Evolutionary conservation across 2,329 filamentous ascomycete genomes (phyloP), one percentile per base, ranked within the genome.

Genomic region (Phoma sp.): DNA sequence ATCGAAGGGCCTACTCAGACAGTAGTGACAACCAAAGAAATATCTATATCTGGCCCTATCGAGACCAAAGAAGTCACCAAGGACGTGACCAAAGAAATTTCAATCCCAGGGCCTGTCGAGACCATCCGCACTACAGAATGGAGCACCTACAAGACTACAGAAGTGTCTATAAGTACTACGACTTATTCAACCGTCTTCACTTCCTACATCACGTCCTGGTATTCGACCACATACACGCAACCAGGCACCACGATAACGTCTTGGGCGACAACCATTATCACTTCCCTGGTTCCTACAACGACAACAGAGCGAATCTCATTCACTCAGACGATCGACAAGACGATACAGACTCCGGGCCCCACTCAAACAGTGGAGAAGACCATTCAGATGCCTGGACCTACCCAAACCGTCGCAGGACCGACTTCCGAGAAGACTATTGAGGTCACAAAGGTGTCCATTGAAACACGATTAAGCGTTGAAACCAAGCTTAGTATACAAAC

Each of bases 11-110:
- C 44, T 32, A 62, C 51, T 9, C 52, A 49, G 31, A 58, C 58
- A 17, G 36, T 41, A 35, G 37, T 19, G 32, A 38, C 31, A 3
- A 59, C 61, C 13, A 58, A 57, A 2, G 55, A 50, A 32, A 52
- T 60, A 1, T 55, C 63, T 4, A 38, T 67, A 21, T 61, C 61
- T 13, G 64, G 65, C 12, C 64, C 64, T 15, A 61, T 54, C 10
- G 37, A 39, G 37, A 39, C 37, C 13, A 31, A 31, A 31, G 29
- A 31, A 31, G 29, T 31, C 29, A 31, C 29, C 29, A 31, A 31
- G 29, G 29, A 31, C 12, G 29, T 31, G 29, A 31, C 29, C 29
- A 31, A 31, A 31, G 29, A 31, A 15, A 15, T 31, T 15, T 31
- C 29, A 5, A 6, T 31, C 6, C 29, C 29, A 31, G 29, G 29